Conservation (phyloP, 345 rosid species). For the Populus euphratica region DNA sequence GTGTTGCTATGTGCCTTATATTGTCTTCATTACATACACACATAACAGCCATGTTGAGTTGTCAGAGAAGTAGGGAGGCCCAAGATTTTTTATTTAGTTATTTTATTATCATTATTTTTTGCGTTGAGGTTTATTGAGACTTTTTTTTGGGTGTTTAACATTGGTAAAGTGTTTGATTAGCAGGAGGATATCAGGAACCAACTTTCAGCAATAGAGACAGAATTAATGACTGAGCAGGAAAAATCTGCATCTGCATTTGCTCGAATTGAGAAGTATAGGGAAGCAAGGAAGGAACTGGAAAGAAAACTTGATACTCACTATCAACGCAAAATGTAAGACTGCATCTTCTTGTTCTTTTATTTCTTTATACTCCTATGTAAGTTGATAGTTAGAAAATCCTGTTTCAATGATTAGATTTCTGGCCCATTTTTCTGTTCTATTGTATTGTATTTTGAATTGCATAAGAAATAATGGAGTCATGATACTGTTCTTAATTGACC, state of each 20-base stretch:
- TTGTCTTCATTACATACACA: neutral
- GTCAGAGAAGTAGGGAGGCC: neutral
- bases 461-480: too few species aligned
- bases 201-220: slow-evolving; percentile 54
- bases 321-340: slow-evolving; percentile 75
- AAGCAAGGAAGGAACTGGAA: slow-evolving; percentile 67
- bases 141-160: neutral
- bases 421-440: neutral
- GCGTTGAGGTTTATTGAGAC: neutral
- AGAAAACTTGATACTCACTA: slow-evolving; percentile 72
- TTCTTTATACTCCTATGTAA: neutral
- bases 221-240: slow-evolving; percentile 48
- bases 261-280: slow-evolving; percentile 58
- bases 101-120: neutral
- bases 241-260: slow-evolving; percentile 48
- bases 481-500: too few species aligned
- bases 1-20: neutral
- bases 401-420: neutral
- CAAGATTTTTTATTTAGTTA: too few species aligned
- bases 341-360: neutral
- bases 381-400: neutral
- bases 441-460: too few species aligned
- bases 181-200: slow-evolving; percentile 82
- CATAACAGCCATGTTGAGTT: neutral
- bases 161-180: slow-evolving; percentile 16